Conservation (phyloP, 805 yeast species). For the Komagataella pseudopastoris region DNA sequence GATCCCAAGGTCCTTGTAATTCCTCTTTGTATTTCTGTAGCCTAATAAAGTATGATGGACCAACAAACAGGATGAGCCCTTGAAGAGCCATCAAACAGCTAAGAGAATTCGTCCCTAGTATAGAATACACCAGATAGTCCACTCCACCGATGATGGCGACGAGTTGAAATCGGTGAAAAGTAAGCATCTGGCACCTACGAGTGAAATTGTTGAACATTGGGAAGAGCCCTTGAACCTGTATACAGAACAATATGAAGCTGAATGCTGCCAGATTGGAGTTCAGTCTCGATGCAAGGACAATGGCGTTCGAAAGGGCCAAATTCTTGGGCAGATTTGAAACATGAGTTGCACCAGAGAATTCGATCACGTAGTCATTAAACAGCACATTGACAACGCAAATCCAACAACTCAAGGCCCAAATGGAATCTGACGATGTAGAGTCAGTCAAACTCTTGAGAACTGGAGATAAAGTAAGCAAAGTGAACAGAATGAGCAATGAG, state of each 20-base stretch:
- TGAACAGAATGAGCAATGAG: slow-evolving; percentile 51
- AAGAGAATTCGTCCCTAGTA: slow-evolving; percentile 27
- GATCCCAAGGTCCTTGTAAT: slow-evolving; percentile 89
- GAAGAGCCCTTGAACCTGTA: slow-evolving; percentile 56
- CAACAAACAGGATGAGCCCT: slow-evolving; percentile 31
- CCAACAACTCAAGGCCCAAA: slow-evolving; percentile 86
- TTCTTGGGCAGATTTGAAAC: slow-evolving; percentile 65
- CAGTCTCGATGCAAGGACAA: slow-evolving; percentile 83
- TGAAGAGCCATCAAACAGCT: slow-evolving; percentile 38
- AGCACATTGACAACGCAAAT: slow-evolving; percentile 55
- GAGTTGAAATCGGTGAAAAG: slow-evolving; percentile 18
- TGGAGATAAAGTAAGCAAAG: slow-evolving; percentile 73
- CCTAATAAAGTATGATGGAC: slow-evolving; percentile 60
- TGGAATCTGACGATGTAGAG: slow-evolving; percentile 86
- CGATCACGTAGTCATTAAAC: slow-evolving; percentile 54
- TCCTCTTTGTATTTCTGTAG: slow-evolving; percentile 76
- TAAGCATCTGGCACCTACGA: slow-evolving; percentile 22
- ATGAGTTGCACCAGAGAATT: slow-evolving; percentile 13
- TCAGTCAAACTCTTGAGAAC: slow-evolving; percentile 78
- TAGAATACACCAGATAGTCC: slow-evolving; percentile 17
- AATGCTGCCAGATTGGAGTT: slow-evolving; percentile 65
- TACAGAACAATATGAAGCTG: slow-evolving; percentile 64
- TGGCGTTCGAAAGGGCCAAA: slow-evolving; percentile 71
- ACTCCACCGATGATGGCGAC: slow-evolving; percentile 16
- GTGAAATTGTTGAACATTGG: slow-evolving; percentile 59